Evolutionary conservation across 2,329 filamentous ascomycete species (phyloP), one percentile per base, ranked within the genome.

Genomic region (Epicoccum nigrum): DNA sequence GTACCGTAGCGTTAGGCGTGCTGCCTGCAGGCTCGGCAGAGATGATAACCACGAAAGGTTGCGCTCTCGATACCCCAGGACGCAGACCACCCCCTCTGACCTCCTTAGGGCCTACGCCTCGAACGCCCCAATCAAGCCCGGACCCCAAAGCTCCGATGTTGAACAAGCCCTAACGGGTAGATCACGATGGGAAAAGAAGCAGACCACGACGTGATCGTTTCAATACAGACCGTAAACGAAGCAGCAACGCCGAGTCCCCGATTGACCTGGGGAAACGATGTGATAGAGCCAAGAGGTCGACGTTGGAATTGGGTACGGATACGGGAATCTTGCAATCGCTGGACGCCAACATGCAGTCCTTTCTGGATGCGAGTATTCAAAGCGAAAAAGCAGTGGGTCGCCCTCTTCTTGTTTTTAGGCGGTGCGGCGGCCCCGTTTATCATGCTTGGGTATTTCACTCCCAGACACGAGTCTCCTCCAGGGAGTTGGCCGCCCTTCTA

Each of bases 301-400:
- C 41, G 34, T 2, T 20, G 44, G 38, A 47, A 12, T 17, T 44
- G 38, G 39, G 30, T 38, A 6, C 46, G 49, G 49, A 52, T 38
- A 19, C 46, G 42, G 43, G 42, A 43, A 31, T n/a, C 46, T 11
- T 43, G 49, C 31, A 42, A 17, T n/a, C 23, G 3, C 9, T 25
- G 23, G 23, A 25, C 9, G 23, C 9, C 23, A 4, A 25, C 2
- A 12, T 4, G 37, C 17, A 41, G 42, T 34, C 48, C 48, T 2
- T n/a, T 32, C 4, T 1, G 37, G 4, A 2, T 51, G 5, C 41
- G 30, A 3, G 11, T 51, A 0, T 35, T 52, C 20, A 46, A 12
- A 4, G 28, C 49, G 13, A 55, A 48, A 27, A 58, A 54, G 17
- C 59, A 63, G 17, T 51, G 53, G 23, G 28, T 44, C 8, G 62